A percentile compares a stretch with the other conserved stretches of the same genome.
phyloP scores from a whole-genome alignment of 2,329 filamentous ascomycete species.

The Talaromyces sp. region DNA sequence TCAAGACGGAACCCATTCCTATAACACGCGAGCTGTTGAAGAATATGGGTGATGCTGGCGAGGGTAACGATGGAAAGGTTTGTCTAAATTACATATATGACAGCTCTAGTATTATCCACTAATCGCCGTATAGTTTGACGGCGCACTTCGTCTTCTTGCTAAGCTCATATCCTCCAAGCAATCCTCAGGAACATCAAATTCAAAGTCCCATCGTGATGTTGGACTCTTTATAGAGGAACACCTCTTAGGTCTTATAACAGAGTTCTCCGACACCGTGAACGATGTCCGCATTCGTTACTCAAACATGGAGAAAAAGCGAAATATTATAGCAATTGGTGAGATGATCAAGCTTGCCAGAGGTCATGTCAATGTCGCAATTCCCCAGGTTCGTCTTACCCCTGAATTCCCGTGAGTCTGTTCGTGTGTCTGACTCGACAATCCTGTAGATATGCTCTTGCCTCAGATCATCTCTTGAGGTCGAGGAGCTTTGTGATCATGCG shows the following conservation, averaged over 20 bases:
- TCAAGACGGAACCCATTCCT: conserved; percentile 68
- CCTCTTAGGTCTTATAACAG: conserved; percentile 78
- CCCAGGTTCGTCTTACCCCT: conserved; percentile 58
- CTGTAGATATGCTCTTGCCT: conserved; percentile 81
- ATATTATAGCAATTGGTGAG: conserved; percentile 77
- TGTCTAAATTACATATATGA: background rate
- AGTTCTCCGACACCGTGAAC: conserved; percentile 73
- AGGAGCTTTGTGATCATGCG: conserved; percentile 68
- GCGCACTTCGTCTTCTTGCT: conserved; percentile 48
- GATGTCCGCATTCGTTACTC: conserved; percentile 55
- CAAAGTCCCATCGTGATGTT: conserved; percentile 54
- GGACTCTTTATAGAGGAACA: conserved; percentile 75
- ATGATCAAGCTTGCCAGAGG: conserved; percentile 73
- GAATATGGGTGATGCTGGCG: conserved; percentile 63
- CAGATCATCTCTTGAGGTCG: conserved; percentile 71
- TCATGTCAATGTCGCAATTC: conserved; percentile 71
- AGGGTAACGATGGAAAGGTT: conserved; percentile 52
- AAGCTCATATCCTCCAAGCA: conserved; percentile 48
- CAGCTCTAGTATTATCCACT: background rate
- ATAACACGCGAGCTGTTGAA: conserved; percentile 80
- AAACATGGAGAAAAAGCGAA: conserved; percentile 66
- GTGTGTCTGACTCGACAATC: conserved; percentile 8
- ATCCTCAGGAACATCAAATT: conserved; percentile 39
- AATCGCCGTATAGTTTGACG: conserved; percentile 38
- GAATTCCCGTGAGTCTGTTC: background rate